A percentile compares a stretch with the other conserved stretches of the same genome.
Conservation (phyloP, 1,284 basidiomycete genomes). For the Ganoderma boninense region DNA sequence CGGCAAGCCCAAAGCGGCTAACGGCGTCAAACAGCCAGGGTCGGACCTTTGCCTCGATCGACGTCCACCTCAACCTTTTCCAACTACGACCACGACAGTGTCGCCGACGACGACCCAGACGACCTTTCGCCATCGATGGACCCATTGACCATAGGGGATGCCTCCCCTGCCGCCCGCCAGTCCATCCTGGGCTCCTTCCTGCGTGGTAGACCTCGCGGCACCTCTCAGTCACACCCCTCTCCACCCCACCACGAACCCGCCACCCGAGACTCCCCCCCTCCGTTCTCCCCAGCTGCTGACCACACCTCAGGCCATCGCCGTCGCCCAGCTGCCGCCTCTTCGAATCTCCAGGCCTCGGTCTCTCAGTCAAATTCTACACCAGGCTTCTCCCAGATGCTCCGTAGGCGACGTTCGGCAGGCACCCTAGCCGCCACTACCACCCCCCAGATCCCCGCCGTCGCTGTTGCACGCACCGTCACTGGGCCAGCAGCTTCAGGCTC, state of each 20-base stretch:
- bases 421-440: slow-evolving; percentile 40
- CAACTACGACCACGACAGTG: slow-evolving; percentile 30
- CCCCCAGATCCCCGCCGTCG: slow-evolving; percentile 40
- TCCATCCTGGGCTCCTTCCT: slow-evolving; percentile 50
- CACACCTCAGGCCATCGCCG: slow-evolving; percentile 41
- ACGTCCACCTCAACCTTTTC: slow-evolving; percentile 29
- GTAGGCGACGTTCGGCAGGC: slow-evolving; percentile 47
- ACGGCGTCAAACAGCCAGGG: slow-evolving; percentile 33
- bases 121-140: slow-evolving; percentile 39
- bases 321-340: slow-evolving; percentile 39
- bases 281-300: slow-evolving; percentile 30
- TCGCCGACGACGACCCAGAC: slow-evolving; percentile 27
- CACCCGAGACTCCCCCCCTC: slow-evolving; percentile 43
- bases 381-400: slow-evolving; percentile 46
- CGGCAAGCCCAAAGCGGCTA: slow-evolving; percentile 32
- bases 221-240: slow-evolving; percentile 48
- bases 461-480: slow-evolving; percentile 38
- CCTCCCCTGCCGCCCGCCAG: slow-evolving; percentile 45
- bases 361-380: slow-evolving; percentile 41
- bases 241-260: slow-evolving; percentile 39
- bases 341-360: slow-evolving; percentile 40
- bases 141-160: slow-evolving; percentile 40
- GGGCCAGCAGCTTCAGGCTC: slow-evolving; percentile 28
- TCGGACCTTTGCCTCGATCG: slow-evolving; percentile 31
- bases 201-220: slow-evolving; percentile 48